A percentile compares a stretch with the other conserved stretches of the same genome.
Evolutionary conservation across 23 red algal genomes (phyloP).

Genomic region (Gracilaria vermiculophylla): DNA sequence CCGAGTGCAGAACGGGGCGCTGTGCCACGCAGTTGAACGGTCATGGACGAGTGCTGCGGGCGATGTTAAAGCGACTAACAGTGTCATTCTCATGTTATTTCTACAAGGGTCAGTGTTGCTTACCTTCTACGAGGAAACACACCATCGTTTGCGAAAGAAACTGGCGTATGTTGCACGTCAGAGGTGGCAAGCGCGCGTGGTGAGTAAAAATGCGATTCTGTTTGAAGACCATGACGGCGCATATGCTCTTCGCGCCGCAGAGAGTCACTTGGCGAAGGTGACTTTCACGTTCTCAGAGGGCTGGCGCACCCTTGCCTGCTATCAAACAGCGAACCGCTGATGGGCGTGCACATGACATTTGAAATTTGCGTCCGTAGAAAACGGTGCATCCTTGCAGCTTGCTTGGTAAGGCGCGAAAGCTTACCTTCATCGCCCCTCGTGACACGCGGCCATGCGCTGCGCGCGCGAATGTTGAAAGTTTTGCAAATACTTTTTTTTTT

Average conservation of each 20-base stretch:
- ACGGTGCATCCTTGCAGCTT: neutral
- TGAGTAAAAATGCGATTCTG: neutral
- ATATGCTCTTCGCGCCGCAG: neutral
- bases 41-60: neutral
- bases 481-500: too few species aligned
- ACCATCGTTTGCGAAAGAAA: neutral
- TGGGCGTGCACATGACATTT: neutral
- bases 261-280: neutral
- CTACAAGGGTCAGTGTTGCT: constrained; percentile 14
- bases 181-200: neutral
- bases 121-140: neutral
- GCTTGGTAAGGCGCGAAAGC: neutral
- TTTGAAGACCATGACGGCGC: neutral
- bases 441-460: neutral
- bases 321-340: neutral
- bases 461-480: neutral
- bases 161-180: neutral
- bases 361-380: neutral
- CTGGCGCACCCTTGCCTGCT: neutral
- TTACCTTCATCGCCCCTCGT: neutral
- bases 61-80: too few species aligned
- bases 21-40: neutral
- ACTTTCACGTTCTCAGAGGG: neutral
- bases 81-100: too few species aligned
- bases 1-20: neutral